A percentile compares a stretch with the other conserved stretches of the same genome.
Conservation (phyloP, 352 stramenopile genomes). For the Globisporangium alternatum region DNA sequence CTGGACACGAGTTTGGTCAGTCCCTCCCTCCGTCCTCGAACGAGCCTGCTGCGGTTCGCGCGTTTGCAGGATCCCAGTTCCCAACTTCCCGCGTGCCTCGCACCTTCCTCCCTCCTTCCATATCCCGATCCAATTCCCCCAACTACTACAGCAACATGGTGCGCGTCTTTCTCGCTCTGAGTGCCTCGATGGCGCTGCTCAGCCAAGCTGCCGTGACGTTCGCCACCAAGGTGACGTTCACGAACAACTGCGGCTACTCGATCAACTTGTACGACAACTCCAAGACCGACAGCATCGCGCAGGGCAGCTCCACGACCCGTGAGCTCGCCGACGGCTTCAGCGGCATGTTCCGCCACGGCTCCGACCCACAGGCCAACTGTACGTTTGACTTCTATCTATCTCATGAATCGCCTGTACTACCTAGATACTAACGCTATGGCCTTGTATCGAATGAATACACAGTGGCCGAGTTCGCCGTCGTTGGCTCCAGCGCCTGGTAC, state of each 20-base stretch:
- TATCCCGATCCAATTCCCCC: not conserved
- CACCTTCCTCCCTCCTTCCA: not conserved
- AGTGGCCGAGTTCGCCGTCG: slow-evolving; percentile 50
- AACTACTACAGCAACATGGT: slow-evolving; percentile 24
- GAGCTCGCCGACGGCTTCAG: slow-evolving; percentile 40
- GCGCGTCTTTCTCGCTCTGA: slow-evolving; percentile 41
- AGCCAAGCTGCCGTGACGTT: slow-evolving; percentile 30
- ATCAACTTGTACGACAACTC: slow-evolving; percentile 63
- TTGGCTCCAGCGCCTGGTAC: slow-evolving; percentile 48
- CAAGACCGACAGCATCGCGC: slow-evolving; percentile 32
- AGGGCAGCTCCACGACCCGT: slow-evolving; percentile 31
- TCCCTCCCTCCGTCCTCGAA: not conserved
- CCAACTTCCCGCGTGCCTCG: slow-evolving; percentile 13
- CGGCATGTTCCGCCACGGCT: slow-evolving; percentile 66
- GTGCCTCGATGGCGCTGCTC: slow-evolving; percentile 27
- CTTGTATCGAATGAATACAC: not conserved
- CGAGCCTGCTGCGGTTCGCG: not conserved
- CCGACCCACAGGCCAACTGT: slow-evolving; percentile 32
- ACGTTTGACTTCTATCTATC: slow-evolving; percentile 11
- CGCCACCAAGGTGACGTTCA: slow-evolving; percentile 40
- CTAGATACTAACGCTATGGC: slow-evolving; percentile 1
- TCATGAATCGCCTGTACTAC: not conserved
- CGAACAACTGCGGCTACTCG: slow-evolving; percentile 44
- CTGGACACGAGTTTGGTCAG: not conserved
- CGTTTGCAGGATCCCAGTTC: slow-evolving; percentile 5